Percentiles rank a stretch among this genome's conserved stretches.
Conservation (phyloP, 2,329 filamentous ascomycete species). For the Cladosporium sp. region DNA sequence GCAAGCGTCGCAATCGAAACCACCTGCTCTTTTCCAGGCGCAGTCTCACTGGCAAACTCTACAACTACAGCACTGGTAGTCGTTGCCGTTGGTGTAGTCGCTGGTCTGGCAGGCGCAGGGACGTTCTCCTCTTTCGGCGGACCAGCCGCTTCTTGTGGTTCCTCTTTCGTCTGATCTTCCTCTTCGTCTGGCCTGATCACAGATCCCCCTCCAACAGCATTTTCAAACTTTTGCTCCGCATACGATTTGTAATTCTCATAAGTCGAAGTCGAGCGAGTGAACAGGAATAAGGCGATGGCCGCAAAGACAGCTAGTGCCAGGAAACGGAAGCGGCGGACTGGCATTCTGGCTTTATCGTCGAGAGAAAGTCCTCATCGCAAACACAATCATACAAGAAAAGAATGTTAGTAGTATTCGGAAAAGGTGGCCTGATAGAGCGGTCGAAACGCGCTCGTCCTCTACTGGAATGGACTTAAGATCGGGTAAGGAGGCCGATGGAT, state of each 20-base stretch:
- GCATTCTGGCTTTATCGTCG: slow-evolving; percentile 17
- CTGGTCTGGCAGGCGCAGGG: neutral
- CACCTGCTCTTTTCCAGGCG: neutral
- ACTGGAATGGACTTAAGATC: slow-evolving; percentile 6
- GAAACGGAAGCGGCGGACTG: slow-evolving; percentile 22
- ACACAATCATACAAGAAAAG: neutral
- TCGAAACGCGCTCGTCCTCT: neutral
- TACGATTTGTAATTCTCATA: slow-evolving; percentile 11
- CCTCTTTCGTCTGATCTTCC: neutral
- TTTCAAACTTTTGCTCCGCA: slow-evolving; percentile 11
- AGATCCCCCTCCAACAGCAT: slow-evolving; percentile 10
- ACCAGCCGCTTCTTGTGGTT: slow-evolving; percentile 7
- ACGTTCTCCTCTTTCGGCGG: slow-evolving; percentile 1
- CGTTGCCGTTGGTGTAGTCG: neutral
- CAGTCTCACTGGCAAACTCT: neutral
- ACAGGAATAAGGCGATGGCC: slow-evolving; percentile 23
- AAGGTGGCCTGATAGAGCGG: neutral
- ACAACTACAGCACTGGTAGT: neutral
- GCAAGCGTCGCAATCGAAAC: neutral
- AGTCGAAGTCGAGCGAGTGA: slow-evolving; percentile 16
- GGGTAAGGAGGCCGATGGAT: slow-evolving; percentile 6
- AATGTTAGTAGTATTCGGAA: neutral
- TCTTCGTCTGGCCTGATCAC: slow-evolving; percentile 4
- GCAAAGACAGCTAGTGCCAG: slow-evolving; percentile 23
- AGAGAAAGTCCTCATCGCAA: slow-evolving; percentile 1